These are phyloP conservation scores for Dendrobium huoshanense DNA, from an alignment of 106 monocot genomes.

Conservation along the genomic window DNA sequence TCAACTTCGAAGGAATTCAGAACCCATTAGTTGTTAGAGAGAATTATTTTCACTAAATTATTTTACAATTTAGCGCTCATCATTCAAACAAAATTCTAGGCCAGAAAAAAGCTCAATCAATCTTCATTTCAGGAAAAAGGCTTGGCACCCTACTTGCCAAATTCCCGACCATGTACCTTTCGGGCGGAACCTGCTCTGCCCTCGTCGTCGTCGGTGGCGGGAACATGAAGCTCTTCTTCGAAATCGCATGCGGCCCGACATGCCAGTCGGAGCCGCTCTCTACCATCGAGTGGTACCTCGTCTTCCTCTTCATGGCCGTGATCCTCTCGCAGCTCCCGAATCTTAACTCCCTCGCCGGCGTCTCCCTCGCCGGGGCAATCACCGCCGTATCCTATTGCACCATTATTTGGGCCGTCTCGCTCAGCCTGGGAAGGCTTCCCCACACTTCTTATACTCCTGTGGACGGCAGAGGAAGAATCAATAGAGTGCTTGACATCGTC, in stretches of 20 bases:
- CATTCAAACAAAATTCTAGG: no score
- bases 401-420: slow-evolving; percentile 66
- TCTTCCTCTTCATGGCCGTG: slow-evolving; percentile 61
- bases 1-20: no score
- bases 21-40: no score
- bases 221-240: slow-evolving; percentile 75
- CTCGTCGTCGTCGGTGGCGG: slow-evolving; percentile 78
- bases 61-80: no score
- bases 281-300: slow-evolving; percentile 79
- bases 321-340: slow-evolving; percentile 82
- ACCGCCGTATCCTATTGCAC: slow-evolving; percentile 80
- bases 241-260: slow-evolving; percentile 45
- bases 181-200: slow-evolving; percentile 75
- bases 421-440: slow-evolving; percentile 34
- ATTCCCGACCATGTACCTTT: slow-evolving; percentile 83
- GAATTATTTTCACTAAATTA: no score
- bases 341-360: slow-evolving; percentile 87
- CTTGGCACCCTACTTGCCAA: slow-evolving; percentile 42
- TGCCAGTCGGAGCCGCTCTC: slow-evolving; percentile 49
- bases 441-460: slow-evolving; percentile 39
- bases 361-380: slow-evolving; percentile 62
- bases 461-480: slow-evolving; percentile 13
- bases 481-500: slow-evolving; percentile 26
- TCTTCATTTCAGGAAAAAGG: slow-evolving; percentile 37
- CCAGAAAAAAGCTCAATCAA: no score